phyloP scores from a whole-genome alignment of 306 rosid species.

The Inga leiocalycina region DNA sequence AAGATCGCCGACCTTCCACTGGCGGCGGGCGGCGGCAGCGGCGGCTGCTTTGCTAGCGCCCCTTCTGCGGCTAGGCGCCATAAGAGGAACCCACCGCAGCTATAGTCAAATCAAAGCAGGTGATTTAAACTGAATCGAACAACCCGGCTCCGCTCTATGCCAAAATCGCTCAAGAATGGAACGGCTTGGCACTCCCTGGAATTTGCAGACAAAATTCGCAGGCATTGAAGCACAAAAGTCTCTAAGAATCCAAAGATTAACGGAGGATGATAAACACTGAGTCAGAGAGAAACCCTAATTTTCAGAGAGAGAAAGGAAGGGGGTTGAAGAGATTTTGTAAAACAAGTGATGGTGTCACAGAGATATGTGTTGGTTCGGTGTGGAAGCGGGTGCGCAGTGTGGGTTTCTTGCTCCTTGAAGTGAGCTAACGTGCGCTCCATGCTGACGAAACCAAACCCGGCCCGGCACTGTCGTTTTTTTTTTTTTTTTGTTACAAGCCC shows the following conservation, averaged over 20 bases:
- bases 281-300: constrained; percentile 56
- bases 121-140: constrained; percentile 34
- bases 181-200: constrained; percentile 39
- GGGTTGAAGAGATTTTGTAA: constrained; percentile 47
- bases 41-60: constrained; percentile 73
- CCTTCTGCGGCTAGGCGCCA: constrained; percentile 89
- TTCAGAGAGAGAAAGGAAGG: constrained; percentile 19
- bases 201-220: constrained; percentile 38
- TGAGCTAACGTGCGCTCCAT: constrained; percentile 39
- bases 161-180: constrained; percentile 51
- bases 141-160: constrained; percentile 23
- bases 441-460: background rate
- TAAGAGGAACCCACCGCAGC: constrained; percentile 31
- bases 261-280: background rate
- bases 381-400: constrained; percentile 34
- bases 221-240: constrained; percentile 60
- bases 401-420: constrained; percentile 8
- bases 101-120: constrained; percentile 33
- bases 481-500: too few relatives aligned
- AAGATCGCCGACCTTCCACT: constrained; percentile 95
- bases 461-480: background rate
- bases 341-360: constrained; percentile 49
- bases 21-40: constrained; percentile 72
- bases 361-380: constrained; percentile 53
- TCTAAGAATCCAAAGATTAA: background rate